Conservation (phyloP, 176 grass and related monocot genomes). For the Carex myosuroides region DNA sequence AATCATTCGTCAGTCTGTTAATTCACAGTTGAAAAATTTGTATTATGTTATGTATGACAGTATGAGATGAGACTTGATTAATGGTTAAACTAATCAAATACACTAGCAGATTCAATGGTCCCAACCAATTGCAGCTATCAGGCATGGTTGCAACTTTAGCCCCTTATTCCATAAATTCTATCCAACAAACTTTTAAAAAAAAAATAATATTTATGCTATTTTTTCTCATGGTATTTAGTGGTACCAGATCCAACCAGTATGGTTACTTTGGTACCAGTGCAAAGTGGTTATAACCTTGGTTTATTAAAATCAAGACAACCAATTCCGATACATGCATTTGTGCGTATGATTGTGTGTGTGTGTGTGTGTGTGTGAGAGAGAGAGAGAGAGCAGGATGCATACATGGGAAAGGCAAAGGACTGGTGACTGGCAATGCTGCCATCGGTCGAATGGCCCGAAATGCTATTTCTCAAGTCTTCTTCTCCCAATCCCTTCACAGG, state of each 20-base stretch:
- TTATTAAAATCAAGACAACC: background rate
- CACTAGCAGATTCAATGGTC: too few relatives aligned
- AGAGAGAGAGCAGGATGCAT: background rate
- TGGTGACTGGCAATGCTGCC: slow-evolving; percentile 35
- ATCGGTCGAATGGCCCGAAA: slow-evolving; percentile 24
- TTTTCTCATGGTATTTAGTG: background rate
- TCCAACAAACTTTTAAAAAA: background rate
- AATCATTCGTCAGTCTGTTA: slow-evolving; percentile 28
- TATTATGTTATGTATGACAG: background rate
- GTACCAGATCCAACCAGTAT: background rate
- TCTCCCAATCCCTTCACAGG: background rate
- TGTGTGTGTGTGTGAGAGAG: background rate
- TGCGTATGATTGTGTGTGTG: background rate
- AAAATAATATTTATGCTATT: background rate
- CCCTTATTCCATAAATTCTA: background rate
- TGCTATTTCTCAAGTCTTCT: slow-evolving; percentile 28
- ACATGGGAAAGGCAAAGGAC: slow-evolving; percentile 56
- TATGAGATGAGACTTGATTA: background rate
- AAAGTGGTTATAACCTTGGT: background rate
- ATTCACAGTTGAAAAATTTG: background rate
- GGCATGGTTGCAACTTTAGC: background rate
- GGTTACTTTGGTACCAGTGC: too few relatives aligned
- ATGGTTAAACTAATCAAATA: background rate
- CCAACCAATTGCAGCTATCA: background rate
- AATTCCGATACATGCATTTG: background rate